Conservation (phyloP, 768 basidiomycete species). For the Mycena leptocephala region DNA sequence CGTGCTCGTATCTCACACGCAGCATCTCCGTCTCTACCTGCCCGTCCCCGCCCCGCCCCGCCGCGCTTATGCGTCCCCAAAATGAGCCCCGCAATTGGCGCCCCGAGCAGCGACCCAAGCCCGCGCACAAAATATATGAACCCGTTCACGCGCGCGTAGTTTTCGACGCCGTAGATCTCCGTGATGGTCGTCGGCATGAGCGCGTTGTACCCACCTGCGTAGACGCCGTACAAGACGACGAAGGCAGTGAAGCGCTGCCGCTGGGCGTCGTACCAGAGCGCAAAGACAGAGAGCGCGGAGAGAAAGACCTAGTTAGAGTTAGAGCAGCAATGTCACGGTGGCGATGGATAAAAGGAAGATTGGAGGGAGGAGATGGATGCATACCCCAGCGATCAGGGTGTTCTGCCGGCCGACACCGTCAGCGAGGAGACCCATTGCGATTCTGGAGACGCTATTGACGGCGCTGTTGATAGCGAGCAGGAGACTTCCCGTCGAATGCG, state of each 20-base stretch:
- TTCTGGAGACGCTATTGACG: constrained; percentile 59
- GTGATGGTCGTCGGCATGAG: constrained; percentile 61
- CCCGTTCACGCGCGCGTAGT: constrained; percentile 60
- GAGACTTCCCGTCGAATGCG: constrained; percentile 53
- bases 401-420: constrained; percentile 62
- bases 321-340: background rate
- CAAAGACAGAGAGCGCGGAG: constrained; percentile 56
- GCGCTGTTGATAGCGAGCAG: constrained; percentile 60
- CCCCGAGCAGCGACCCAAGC: constrained; percentile 57
- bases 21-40: constrained; percentile 24
- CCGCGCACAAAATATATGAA: constrained; percentile 61
- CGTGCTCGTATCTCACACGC: constrained; percentile 52
- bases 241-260: constrained; percentile 58
- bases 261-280: constrained; percentile 59
- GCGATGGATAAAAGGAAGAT: background rate
- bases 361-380: constrained; percentile 19
- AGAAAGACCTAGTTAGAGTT: constrained; percentile 51
- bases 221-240: constrained; percentile 58
- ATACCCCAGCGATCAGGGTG: constrained; percentile 59
- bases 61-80: constrained; percentile 51
- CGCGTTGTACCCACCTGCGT: constrained; percentile 63
- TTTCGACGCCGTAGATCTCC: constrained; percentile 60
- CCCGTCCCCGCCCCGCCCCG: constrained; percentile 42
- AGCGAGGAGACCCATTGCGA: constrained; percentile 59
- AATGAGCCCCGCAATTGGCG: constrained; percentile 60